These are phyloP conservation scores for Boletus subcaerulescens DNA, from an alignment of 768 basidiomycete species.

Conservation along the genomic window DNA sequence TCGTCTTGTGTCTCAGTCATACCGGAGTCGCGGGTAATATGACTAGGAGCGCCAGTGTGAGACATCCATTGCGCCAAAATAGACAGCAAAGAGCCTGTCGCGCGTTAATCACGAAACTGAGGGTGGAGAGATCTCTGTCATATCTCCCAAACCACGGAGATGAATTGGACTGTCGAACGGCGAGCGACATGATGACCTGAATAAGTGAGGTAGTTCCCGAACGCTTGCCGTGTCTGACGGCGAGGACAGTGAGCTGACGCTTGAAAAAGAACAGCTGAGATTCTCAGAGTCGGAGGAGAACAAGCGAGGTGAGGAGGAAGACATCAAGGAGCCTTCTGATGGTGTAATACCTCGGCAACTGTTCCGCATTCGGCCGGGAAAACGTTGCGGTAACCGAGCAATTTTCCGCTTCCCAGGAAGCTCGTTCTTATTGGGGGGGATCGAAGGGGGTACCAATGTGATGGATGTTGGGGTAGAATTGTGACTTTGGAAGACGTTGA, in stretches of 20 bases:
- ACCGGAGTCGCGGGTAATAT: background rate
- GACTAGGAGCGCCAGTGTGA: no score
- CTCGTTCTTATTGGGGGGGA: background rate
- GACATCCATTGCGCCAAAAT: background rate
- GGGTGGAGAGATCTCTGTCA: background rate
- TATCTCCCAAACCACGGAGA: background rate
- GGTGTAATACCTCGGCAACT: background rate
- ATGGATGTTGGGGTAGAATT: background rate
- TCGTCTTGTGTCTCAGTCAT: background rate
- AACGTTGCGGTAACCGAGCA: constrained; percentile 5
- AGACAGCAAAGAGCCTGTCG: background rate
- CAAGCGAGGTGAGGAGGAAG: background rate
- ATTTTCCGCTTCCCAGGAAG: background rate
- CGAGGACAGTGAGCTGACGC: background rate
- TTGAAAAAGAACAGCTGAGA: constrained; percentile 1
- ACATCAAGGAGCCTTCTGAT: constrained; percentile 6
- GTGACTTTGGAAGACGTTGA: constrained; percentile 1
- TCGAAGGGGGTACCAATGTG: constrained; percentile 8
- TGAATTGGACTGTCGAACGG: background rate
- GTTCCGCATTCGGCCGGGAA: background rate
- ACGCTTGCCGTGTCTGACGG: background rate
- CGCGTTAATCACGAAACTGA: background rate
- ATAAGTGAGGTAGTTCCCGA: background rate
- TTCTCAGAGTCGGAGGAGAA: background rate
- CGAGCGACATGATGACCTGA: background rate